Evolutionary conservation across 2,329 filamentous ascomycete genomes (phyloP).

Genomic region (Drechslerella stenobrocha): DNA sequence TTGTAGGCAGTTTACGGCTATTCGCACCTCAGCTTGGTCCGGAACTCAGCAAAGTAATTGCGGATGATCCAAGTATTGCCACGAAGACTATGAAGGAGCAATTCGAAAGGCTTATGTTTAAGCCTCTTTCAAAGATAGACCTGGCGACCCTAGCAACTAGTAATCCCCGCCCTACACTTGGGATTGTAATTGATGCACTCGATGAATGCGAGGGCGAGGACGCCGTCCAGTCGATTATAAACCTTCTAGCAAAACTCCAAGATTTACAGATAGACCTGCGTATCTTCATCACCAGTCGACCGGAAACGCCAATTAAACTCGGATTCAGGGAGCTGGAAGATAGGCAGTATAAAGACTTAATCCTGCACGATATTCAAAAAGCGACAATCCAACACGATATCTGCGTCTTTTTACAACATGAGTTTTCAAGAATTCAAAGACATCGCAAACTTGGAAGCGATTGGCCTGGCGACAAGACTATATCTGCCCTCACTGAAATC

Average conservation of each 20-base stretch:
- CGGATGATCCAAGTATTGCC: no score
- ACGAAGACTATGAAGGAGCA: conserved; percentile 7
- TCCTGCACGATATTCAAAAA: conserved; percentile 25
- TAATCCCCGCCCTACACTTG: background rate
- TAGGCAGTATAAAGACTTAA: conserved; percentile 21
- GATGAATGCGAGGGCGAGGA: conserved; percentile 55
- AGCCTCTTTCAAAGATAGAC: background rate
- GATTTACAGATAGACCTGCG: conserved; percentile 20
- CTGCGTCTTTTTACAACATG: background rate
- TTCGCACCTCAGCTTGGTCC: no score
- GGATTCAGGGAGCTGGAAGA: conserved; percentile 34
- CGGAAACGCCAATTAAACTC: conserved; percentile 49
- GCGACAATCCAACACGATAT: conserved; percentile 53
- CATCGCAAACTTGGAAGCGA: background rate
- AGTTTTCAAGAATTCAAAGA: conserved; percentile 11
- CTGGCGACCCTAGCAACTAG: conserved; percentile 19
- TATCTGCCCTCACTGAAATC: conserved; percentile 13
- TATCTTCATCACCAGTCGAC: conserved; percentile 51
- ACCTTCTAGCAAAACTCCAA: conserved; percentile 50
- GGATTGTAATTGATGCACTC: conserved; percentile 55
- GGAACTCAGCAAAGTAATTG: no score
- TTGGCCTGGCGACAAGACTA: conserved; percentile 15
- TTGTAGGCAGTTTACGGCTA: no score
- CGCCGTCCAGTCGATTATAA: conserved; percentile 54
- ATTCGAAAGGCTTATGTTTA: conserved; percentile 5